Evolutionary conservation across 768 basidiomycete species (phyloP).

Genomic region (Kwoniella sp.): DNA sequence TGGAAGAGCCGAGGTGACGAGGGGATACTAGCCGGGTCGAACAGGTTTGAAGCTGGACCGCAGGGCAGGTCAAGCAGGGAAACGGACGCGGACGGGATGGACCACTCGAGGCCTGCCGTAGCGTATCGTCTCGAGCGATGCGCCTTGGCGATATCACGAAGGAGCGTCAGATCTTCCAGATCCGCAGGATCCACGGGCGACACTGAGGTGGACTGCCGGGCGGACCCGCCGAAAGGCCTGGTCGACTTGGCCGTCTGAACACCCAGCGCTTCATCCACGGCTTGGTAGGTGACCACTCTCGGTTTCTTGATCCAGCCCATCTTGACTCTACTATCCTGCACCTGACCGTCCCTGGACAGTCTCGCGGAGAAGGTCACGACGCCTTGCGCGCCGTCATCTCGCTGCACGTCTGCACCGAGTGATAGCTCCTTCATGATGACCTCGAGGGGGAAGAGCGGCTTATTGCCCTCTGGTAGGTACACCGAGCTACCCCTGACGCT

Average conservation of each 20-base stretch:
- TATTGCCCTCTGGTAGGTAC: constrained; percentile 65
- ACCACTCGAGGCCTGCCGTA: constrained; percentile 20
- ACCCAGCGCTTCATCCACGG: constrained; percentile 56
- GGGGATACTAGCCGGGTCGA: constrained; percentile 3
- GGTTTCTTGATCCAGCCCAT: constrained; percentile 72
- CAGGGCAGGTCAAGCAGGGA: background rate
- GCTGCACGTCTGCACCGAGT: constrained; percentile 51
- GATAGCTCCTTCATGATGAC: constrained; percentile 53
- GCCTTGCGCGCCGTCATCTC: constrained; percentile 52
- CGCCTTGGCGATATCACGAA: constrained; percentile 15
- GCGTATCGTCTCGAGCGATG: constrained; percentile 21
- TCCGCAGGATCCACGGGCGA: constrained; percentile 1
- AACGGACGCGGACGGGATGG: constrained; percentile 7
- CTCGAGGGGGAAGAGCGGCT: constrained; percentile 67
- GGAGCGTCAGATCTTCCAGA: constrained; percentile 22
- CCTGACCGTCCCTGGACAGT: constrained; percentile 58
- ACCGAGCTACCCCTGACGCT: constrained; percentile 55
- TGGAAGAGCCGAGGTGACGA: constrained; percentile 2
- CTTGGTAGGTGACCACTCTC: constrained; percentile 61
- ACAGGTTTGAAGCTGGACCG: constrained; percentile 13
- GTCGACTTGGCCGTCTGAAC: background rate
- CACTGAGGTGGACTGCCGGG: background rate
- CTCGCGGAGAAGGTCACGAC: constrained; percentile 78
- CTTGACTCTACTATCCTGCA: constrained; percentile 65
- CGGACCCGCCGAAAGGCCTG: constrained; percentile 25